These are phyloP conservation scores for Protomyces gravidus DNA, from an alignment of 1,139 yeast genomes.

Conservation along the genomic window DNA sequence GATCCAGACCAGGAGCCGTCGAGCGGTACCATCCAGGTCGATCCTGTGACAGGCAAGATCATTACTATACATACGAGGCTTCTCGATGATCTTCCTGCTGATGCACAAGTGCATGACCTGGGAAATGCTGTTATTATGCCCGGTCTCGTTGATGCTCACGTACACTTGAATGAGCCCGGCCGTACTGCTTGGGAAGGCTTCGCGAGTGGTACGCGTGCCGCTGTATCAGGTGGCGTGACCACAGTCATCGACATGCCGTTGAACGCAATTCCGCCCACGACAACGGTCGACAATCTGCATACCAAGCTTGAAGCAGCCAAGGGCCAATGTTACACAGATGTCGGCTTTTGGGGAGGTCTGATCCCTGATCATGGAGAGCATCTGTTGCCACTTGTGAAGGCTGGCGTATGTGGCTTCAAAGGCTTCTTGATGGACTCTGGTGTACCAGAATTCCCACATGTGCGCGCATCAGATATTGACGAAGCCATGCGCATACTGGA, in stretches of 20 bases:
- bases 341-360: slow-evolving; percentile 57
- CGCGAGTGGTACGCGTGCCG: slow-evolving; percentile 85
- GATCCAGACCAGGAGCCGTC: slow-evolving; percentile 5
- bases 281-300: slow-evolving; percentile 38
- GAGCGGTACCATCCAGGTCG: slow-evolving; percentile 10
- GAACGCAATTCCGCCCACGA: slow-evolving; percentile 52
- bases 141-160: slow-evolving; percentile 90
- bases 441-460: slow-evolving; percentile 23
- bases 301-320: slow-evolving; percentile 68
- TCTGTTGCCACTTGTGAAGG: slow-evolving; percentile 46
- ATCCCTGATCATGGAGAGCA: slow-evolving; percentile 32
- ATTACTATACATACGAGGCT: slow-evolving; percentile 3
- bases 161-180: slow-evolving; percentile 90
- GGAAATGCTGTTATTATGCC: slow-evolving; percentile 53
- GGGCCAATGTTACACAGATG: slow-evolving; percentile 85
- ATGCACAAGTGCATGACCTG: not conserved
- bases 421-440: slow-evolving; percentile 41
- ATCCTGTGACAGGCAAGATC: slow-evolving; percentile 5
- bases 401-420: slow-evolving; percentile 48
- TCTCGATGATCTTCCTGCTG: not conserved
- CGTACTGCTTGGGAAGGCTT: slow-evolving; percentile 96
- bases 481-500: slow-evolving; percentile 41
- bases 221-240: slow-evolving; percentile 92
- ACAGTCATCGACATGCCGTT: slow-evolving; percentile 49
- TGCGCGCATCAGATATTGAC: slow-evolving; percentile 46